Percentiles rank a stretch among this genome's conserved stretches.
Evolutionary conservation across 2,329 filamentous ascomycete species (phyloP).

Genomic region (Arthroderma sp.): DNA sequence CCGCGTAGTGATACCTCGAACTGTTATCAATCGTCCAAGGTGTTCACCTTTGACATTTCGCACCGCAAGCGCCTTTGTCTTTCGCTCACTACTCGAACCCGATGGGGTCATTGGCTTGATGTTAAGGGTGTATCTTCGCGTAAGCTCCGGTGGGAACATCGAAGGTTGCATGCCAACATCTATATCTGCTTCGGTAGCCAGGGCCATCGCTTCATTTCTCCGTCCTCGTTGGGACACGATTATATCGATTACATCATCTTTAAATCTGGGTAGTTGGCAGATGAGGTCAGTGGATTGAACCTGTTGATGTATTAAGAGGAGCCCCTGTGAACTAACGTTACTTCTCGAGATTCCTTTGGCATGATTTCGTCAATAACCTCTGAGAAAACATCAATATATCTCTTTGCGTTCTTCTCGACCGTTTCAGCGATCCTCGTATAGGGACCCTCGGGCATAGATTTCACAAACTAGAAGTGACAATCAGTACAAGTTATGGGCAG

Average conservation of each 20-base stretch:
- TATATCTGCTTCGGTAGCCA: slow-evolving; percentile 51
- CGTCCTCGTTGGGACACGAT: slow-evolving; percentile 84
- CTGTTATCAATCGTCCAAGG: slow-evolving; percentile 81
- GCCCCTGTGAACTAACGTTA: slow-evolving; percentile 45
- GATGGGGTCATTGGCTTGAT: slow-evolving; percentile 82
- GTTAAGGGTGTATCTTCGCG: slow-evolving; percentile 84
- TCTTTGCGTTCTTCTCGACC: slow-evolving; percentile 81
- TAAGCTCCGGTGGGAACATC: slow-evolving; percentile 83
- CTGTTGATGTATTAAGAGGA: too few species aligned
- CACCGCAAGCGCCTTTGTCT: slow-evolving; percentile 63
- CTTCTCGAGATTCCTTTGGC: slow-evolving; percentile 62
- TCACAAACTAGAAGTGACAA: slow-evolving; percentile 53
- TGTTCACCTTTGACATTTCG: slow-evolving; percentile 87
- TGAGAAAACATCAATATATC: slow-evolving; percentile 87
- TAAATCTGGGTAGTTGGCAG: slow-evolving; percentile 52
- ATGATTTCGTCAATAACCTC: slow-evolving; percentile 77
- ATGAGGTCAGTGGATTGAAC: neutral
- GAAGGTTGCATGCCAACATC: slow-evolving; percentile 55
- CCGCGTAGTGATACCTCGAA: slow-evolving; percentile 84
- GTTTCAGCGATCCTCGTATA: slow-evolving; percentile 59
- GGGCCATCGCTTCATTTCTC: slow-evolving; percentile 64
- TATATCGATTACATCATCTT: slow-evolving; percentile 93
- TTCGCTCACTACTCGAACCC: slow-evolving; percentile 47
- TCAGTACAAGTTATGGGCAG: neutral
- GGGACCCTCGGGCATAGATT: slow-evolving; percentile 51